Evolutionary conservation across 164 flowering plant genomes (phyloP), one percentile per base, ranked within the genome.

Genomic region (Vitis rupestris): DNA sequence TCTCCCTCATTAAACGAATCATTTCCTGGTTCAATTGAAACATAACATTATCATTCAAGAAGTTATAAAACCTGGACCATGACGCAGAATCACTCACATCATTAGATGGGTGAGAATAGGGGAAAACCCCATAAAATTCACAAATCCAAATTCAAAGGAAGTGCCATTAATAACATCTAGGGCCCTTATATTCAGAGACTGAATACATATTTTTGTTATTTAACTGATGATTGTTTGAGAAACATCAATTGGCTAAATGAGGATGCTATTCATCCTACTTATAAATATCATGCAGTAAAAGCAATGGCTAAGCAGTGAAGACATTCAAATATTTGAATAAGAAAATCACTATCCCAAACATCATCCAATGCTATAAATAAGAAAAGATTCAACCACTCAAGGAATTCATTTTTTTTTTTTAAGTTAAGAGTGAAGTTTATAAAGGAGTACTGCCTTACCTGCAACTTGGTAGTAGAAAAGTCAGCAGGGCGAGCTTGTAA

Each of bases 401-500:
- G 56, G 12, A 52, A 65, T 37, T 37, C 44, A 37, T 37, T 3
- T 37, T 37, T 37, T 37, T 37, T 37, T 37, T 37, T 3, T 4
- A 37, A 37, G 44, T 37, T 6, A 27, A 12, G 68, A 37, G 8
- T 37, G 13, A 27, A 12, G 68, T 1, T 53, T 48, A 53, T 9
- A 14, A 50, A 16, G 53, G 52, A 62, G 44, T 10, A 60, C 30
- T 54, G 29, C 37, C 70, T 69, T 4, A 89, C 99, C 94, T 95
- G 96, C 69, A 95, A 75, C 75, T 93, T 95, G 47, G 78, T 77
- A 31, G 98, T 95, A 49, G 97, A 73, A 80, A 65, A 85, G 82
- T 95, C 97, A 64, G 95, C 82, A 49, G 99, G 97, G 67, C 81
- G 89, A 57, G 94, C 84, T 83, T 91, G 94, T 59, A 94, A 76